Percentiles rank a stretch among this genome's conserved stretches.
Evolutionary conservation across 2,329 filamentous ascomycete genomes (phyloP).

Genomic region (Ramularia endophylla): DNA sequence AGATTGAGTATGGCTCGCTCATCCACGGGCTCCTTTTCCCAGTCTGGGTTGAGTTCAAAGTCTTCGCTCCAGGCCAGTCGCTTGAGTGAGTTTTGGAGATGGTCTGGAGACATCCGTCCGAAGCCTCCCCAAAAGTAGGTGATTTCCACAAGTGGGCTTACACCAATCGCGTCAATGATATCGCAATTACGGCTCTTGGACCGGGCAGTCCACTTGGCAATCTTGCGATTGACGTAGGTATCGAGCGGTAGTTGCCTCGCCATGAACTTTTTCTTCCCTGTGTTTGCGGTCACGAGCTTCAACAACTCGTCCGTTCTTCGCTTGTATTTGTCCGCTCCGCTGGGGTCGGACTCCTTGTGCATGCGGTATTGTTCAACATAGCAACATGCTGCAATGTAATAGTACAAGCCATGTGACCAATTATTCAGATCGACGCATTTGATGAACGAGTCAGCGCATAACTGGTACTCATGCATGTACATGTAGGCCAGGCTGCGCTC

Average conservation of each 20-base stretch:
- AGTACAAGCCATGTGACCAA: conserved; percentile 87
- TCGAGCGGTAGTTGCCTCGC: conserved; percentile 86
- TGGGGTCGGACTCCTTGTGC: conserved; percentile 39
- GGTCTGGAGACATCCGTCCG: conserved; percentile 65
- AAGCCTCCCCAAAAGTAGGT: conserved; percentile 88
- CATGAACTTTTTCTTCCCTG: conserved; percentile 86
- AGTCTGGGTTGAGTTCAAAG: conserved; percentile 35
- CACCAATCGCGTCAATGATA: conserved; percentile 72
- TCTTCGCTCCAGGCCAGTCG: conserved; percentile 61
- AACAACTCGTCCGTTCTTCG: conserved; percentile 60
- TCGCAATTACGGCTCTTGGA: conserved; percentile 61
- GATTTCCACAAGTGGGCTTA: conserved; percentile 83
- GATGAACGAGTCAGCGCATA: conserved; percentile 69
- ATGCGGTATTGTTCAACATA: conserved; percentile 78
- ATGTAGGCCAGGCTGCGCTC: conserved; percentile 74
- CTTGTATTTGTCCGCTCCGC: conserved; percentile 42
- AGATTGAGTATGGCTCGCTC: conserved; percentile 62
- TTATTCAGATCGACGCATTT: conserved; percentile 69
- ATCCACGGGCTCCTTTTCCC: conserved; percentile 50
- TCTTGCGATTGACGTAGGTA: conserved; percentile 73
- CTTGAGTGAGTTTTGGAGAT: conserved; percentile 58
- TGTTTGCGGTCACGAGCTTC: conserved; percentile 63
- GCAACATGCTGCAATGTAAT: conserved; percentile 74
- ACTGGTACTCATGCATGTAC: conserved; percentile 69
- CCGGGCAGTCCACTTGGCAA: conserved; percentile 80